Evolutionary conservation across 495 filamentous ascomycete genomes (phyloP).

Genomic region (Sphaerosporella brunnea): DNA sequence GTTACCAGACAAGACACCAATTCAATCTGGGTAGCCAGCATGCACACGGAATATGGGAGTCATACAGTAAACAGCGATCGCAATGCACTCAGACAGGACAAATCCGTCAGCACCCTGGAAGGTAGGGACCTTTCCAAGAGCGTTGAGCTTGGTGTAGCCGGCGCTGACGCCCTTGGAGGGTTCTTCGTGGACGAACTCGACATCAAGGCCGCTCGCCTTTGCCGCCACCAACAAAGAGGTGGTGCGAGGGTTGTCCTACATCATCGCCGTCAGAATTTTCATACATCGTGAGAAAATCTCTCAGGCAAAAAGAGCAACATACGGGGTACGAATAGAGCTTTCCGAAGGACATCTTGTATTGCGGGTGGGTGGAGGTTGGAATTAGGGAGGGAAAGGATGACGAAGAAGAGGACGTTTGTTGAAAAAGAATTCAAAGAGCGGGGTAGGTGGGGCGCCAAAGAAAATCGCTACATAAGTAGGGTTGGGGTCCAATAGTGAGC

Average conservation of each 20-base stretch:
- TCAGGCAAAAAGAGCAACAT: conserved; percentile 28
- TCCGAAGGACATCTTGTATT: conserved; percentile 67
- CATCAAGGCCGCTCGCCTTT: conserved; percentile 82
- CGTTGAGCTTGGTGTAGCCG: conserved; percentile 72
- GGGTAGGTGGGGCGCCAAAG: conserved; percentile 24
- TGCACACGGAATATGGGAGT: too few relatives aligned
- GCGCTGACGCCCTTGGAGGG: conserved; percentile 38
- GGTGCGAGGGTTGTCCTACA: conserved; percentile 73
- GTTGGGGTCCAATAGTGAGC: neutral
- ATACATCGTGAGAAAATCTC: conserved; percentile 8
- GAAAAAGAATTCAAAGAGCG: neutral
- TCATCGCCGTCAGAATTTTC: conserved; percentile 13
- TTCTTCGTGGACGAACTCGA: conserved; percentile 63
- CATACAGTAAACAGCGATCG: conserved; percentile 95
- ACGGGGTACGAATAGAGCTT: conserved; percentile 83
- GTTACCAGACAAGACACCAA: too few relatives aligned
- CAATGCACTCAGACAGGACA: conserved; percentile 71
- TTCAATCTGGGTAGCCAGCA: too few relatives aligned
- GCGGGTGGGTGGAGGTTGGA: conserved; percentile 6
- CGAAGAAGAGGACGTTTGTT: conserved; percentile 6
- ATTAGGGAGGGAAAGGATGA: conserved; percentile 16
- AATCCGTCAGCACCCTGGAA: conserved; percentile 90
- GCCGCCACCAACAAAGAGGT: conserved; percentile 76
- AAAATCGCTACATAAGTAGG: conserved; percentile 3
- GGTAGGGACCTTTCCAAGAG: conserved; percentile 75